Base-by-base conservation (phyloP, 306 rosid species). In the Lotus japonicus region DNA sequence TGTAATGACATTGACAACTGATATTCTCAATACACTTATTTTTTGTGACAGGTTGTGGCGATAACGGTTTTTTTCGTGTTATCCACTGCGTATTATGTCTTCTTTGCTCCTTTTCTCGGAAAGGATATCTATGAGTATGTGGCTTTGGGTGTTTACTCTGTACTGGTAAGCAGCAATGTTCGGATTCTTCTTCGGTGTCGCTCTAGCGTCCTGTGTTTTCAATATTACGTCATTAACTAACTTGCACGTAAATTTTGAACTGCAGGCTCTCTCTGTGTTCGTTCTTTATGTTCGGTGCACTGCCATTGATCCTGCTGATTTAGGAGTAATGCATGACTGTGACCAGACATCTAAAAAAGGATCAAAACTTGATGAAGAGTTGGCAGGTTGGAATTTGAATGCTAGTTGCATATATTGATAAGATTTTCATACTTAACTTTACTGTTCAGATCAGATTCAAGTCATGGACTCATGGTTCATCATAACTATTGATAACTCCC, bases 241-340 rank as follows among this genome's bases (percentile, higher is more conserved):
- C 31, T 31, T 56, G 62, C 51, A n/a, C 50, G 23, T 64, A 14
- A 19, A 26, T 49, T 45, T 71, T 73, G 17, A 64, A 58, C 52
- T 73, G 74, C 86, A 90, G 96, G 96, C 80, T 72, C 76, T 90
- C 58, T 82, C 88, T 39, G 91, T 89, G 7, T 83, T 87, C 72
- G 5, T 85, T 65, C 95, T 90, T 19, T 90, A 90, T 79, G 87
- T 87, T 74, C 83, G 91, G 59, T 87, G 95, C 77, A 87, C 96
- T 35, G 91, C 89, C 71, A 90, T 90, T 71, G 89, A 90, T 65
- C 96, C 95, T 5, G 85, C 95, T n/a, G 91, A 90, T 80, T 58
- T 81, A 33, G 95, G 91, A 66, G 82, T 84, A 45, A 70, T 76
- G 75, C 26, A 74, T 77, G 89, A 84, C 70, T 67, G 72, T 58